Percentiles rank a stretch among this genome's conserved stretches.
These are phyloP conservation scores for Solanum bukasovii DNA, from an alignment of 257 asterid species.

Conservation along the genomic window DNA sequence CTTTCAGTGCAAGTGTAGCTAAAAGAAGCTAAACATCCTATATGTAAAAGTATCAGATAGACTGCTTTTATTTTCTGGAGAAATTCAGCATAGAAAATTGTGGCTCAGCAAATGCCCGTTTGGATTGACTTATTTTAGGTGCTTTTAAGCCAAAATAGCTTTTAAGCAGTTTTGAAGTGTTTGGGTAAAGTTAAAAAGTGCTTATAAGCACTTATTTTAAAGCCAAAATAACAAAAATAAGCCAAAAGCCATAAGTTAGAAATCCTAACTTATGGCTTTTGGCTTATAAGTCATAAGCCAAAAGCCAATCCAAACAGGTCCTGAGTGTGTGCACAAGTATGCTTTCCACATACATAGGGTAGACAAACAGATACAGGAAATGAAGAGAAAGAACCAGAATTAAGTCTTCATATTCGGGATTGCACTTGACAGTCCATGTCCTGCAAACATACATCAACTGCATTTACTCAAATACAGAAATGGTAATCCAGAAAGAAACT, in stretches of 20 bases:
- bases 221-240: too few relatives aligned
- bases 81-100: neutral
- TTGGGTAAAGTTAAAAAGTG: too few relatives aligned
- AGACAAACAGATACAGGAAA: conserved; percentile 10
- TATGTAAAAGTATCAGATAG: neutral
- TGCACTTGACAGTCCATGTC: conserved; percentile 94
- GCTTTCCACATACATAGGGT: neutral
- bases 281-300: too few relatives aligned
- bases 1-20: neutral
- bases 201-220: too few relatives aligned
- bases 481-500: neutral
- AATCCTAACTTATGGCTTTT: too few relatives aligned
- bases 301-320: too few relatives aligned
- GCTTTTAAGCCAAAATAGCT: too few relatives aligned
- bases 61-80: neutral
- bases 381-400: conserved; percentile 62
- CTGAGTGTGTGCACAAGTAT: neutral
- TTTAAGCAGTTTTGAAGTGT: too few relatives aligned
- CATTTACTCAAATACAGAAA: neutral
- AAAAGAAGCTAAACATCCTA: neutral
- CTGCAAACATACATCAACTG: conserved; percentile 36
- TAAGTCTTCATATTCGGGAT: conserved; percentile 80
- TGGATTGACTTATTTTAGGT: too few relatives aligned
- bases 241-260: too few relatives aligned
- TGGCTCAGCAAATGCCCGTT: neutral